Base-by-base conservation (phyloP, 2,329 filamentous ascomycete species). In the Cladosporium sp. region DNA sequence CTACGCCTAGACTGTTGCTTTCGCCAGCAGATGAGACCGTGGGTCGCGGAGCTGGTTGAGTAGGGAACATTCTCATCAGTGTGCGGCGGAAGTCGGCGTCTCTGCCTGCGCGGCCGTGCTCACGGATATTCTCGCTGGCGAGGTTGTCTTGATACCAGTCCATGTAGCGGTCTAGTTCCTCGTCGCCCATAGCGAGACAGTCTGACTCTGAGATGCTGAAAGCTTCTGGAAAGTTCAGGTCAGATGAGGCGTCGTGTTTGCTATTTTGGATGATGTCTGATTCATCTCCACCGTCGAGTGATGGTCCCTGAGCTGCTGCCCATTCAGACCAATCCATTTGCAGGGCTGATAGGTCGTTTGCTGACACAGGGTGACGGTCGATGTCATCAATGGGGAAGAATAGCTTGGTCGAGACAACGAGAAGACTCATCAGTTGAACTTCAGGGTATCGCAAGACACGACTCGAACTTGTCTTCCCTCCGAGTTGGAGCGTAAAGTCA, bases 331-430 rank as follows among this genome's bases (percentile, higher is more conserved):
- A 98, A 73, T 94, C 81, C 64, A 97, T 81, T 23, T 78, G 76
- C n/a, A 88, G 77, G 3, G 81, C 81, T 16, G 86, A 82, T 1
- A 88, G 84, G 65, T 91, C 89, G 11, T 80, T 78, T 16, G 79
- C 69, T 21, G 80, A 82, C 39, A 74, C 76, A 8, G 83, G 84
- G 69, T 82, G 80, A 49, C 88, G 81, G 61, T 81, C 76, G 14
- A 83, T 72, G 25, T 81, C 79, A 71, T 92, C 87, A 53, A 97
- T 87, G 0, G 94, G 92, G 71, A 92, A 93, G 23, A 90, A 82
- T 2, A 97, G 76, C 72, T 97, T 97, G 3, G 90, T 88, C 4
- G 90, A 87, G 16, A 96, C 83, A 2, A 97, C 81, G 3, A 97
- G 76, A 3, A 92, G 80, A 4, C 88, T 83, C 64, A 92, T 82